phyloP scores from a whole-genome alignment of 495 filamentous ascomycete species.

The Neurospora hispaniola region DNA sequence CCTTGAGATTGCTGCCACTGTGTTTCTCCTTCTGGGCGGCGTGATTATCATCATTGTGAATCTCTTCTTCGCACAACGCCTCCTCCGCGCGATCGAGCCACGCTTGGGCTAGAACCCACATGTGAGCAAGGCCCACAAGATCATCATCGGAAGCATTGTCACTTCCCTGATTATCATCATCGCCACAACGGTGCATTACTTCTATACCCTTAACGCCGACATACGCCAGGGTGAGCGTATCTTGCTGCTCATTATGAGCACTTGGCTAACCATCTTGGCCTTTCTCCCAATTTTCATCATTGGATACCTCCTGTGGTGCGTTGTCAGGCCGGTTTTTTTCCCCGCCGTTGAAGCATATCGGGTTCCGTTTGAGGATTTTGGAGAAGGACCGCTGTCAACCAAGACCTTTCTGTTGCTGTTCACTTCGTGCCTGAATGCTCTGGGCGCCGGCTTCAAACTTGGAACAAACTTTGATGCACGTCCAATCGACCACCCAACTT shows the following conservation, averaged over 20 bases:
- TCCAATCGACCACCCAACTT: conserved; percentile 46
- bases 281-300: conserved; percentile 45
- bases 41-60: conserved; percentile 70
- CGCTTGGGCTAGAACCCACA: conserved; percentile 50
- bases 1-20: conserved; percentile 58
- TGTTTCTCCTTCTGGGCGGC: conserved; percentile 67
- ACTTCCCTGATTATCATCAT: conserved; percentile 60
- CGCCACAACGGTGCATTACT: conserved; percentile 46
- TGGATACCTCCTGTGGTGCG: conserved; percentile 27
- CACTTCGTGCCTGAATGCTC: conserved; percentile 43
- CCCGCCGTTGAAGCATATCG: conserved; percentile 15
- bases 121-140: conserved; percentile 37
- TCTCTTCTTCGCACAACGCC: conserved; percentile 64
- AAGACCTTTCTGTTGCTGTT: conserved; percentile 53
- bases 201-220: conserved; percentile 50
- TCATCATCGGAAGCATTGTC: conserved; percentile 48
- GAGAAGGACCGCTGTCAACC: conserved; percentile 47
- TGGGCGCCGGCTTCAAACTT: conserved; percentile 59
- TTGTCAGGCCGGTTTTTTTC: conserved; percentile 32
- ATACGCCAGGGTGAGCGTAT: conserved; percentile 42
- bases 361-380: conserved; percentile 54
- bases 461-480: conserved; percentile 46
- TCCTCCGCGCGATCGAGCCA: conserved; percentile 61
- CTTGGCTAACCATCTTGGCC: conserved; percentile 57
- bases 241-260: conserved; percentile 55